Evolutionary conservation across 1,284 basidiomycete genomes (phyloP).

Genomic region (Sanghuangporus weigelae): DNA sequence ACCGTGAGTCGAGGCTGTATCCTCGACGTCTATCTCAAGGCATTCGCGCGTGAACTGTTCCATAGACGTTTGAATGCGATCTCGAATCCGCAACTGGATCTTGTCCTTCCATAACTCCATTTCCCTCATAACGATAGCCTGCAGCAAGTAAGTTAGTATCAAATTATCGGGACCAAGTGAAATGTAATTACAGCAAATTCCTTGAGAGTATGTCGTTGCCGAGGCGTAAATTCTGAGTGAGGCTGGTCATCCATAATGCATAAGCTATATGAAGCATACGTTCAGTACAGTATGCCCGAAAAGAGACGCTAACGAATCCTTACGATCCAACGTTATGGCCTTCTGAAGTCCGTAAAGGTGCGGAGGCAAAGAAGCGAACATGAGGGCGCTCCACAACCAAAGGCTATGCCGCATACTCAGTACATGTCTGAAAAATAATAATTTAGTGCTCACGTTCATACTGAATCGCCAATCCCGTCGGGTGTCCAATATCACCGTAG

Average conservation of each 20-base stretch:
- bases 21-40: conserved; percentile 80
- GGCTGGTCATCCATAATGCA: conserved; percentile 86
- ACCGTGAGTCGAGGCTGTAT: conserved; percentile 24
- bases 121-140: conserved; percentile 91
- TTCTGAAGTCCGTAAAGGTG: conserved; percentile 83
- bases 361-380: conserved; percentile 89
- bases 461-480: conserved; percentile 84
- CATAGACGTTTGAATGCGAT: conserved; percentile 93
- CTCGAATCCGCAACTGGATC: conserved; percentile 88
- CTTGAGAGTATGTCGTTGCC: conserved; percentile 88
- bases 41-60: conserved; percentile 94
- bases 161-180: neutral
- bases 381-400: conserved; percentile 63
- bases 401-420: conserved; percentile 45
- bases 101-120: conserved; percentile 95
- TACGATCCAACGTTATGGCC: conserved; percentile 86
- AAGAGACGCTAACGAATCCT: conserved; percentile 23
- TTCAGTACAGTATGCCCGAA: neutral
- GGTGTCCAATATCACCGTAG: conserved; percentile 81
- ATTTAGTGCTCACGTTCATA: conserved; percentile 50
- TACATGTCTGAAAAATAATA: neutral
- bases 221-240: conserved; percentile 79
- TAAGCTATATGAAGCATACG: conserved; percentile 39
- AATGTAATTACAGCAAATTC: conserved; percentile 68
- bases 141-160: conserved; percentile 12